Evolutionary conservation across 2,329 filamentous ascomycete genomes (phyloP), one percentile per base, ranked within the genome.

Genomic region (Fusarium torulosum): DNA sequence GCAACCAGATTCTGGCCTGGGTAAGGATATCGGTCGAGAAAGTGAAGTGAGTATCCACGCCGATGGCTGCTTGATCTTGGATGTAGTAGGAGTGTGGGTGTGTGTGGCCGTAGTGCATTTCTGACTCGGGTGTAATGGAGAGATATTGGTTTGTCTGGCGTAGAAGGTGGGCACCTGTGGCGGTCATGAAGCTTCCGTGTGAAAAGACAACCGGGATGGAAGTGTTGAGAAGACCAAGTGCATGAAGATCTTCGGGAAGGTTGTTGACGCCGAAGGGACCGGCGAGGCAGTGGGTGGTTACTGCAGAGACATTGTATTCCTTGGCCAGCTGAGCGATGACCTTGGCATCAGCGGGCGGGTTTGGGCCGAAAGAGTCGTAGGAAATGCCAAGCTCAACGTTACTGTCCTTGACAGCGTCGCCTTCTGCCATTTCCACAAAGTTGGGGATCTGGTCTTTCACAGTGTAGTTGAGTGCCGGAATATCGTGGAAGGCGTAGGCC

Each of bases 91-190:
- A 79, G 37, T 75, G 70, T 2, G 79, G 78, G 58, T 88, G 83
- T 1, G 75, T 78, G 67, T 86, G 84, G n/a, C 86, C 86, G 73
- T 83, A 88, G 71, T 87, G 84, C 79, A 86, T 83, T 68, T 88
- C 86, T 0, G 84, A 86, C 69, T 89, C 87, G 2, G 85, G 85
- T 0, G 86, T 88, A 59, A 85, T 85, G 51, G 84, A 85, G 41
- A 88, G 75, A 74, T 84, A 83, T 50, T 87, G 81, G 73, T 88
- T 83, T 3, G 80, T 80, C 0, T 74, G 60, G 13, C 83, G 82
- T 1, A 88, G 79, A 1, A 85, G 76, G 2, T 74, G 53, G 1
- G 77, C 76, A 15, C 82, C 80, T 0, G 63, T 57, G 1, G 77
- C 71, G 1, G 80, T 81, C 19, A 86, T 72, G 73, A 79, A 84